Evolutionary conservation across 2,329 filamentous ascomycete species (phyloP).

Genomic region (Colletotrichum lentis): DNA sequence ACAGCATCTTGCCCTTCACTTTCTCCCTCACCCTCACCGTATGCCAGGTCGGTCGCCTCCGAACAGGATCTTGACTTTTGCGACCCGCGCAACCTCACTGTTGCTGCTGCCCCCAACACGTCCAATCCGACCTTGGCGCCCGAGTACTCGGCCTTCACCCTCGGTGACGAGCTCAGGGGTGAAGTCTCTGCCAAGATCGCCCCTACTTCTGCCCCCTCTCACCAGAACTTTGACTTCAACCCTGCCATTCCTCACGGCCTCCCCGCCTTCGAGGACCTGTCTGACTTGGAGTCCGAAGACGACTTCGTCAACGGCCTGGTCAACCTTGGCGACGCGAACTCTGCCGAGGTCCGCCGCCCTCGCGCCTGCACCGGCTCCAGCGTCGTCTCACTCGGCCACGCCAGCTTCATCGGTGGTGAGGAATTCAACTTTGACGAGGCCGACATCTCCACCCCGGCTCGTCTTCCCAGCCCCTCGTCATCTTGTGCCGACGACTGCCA

Average conservation of each 20-base stretch:
- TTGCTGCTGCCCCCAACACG: slow-evolving; percentile 59
- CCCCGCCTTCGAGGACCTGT: slow-evolving; percentile 82
- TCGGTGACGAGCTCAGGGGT: slow-evolving; percentile 68
- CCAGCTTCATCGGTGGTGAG: slow-evolving; percentile 71
- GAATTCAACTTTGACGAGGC: slow-evolving; percentile 78
- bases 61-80: slow-evolving; percentile 85
- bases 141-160: slow-evolving; percentile 71
- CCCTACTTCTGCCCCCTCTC: slow-evolving; percentile 53
- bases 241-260: slow-evolving; percentile 64
- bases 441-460: slow-evolving; percentile 66
- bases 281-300: slow-evolving; percentile 77
- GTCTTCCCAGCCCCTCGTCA: slow-evolving; percentile 69
- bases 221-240: slow-evolving; percentile 61
- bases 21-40: slow-evolving; percentile 85
- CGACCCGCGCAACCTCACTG: slow-evolving; percentile 88
- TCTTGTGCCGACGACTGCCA: slow-evolving; percentile 62
- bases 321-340: slow-evolving; percentile 43
- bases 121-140: slow-evolving; percentile 59
- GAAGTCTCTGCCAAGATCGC: slow-evolving; percentile 59
- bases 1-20: slow-evolving; percentile 82
- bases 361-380: slow-evolving; percentile 73
- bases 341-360: slow-evolving; percentile 73
- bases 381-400: slow-evolving; percentile 74
- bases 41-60: slow-evolving; percentile 72
- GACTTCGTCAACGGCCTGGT: slow-evolving; percentile 41